phyloP scores from a whole-genome alignment of 1,284 basidiomycete genomes.

The Trametes polyzona region DNA sequence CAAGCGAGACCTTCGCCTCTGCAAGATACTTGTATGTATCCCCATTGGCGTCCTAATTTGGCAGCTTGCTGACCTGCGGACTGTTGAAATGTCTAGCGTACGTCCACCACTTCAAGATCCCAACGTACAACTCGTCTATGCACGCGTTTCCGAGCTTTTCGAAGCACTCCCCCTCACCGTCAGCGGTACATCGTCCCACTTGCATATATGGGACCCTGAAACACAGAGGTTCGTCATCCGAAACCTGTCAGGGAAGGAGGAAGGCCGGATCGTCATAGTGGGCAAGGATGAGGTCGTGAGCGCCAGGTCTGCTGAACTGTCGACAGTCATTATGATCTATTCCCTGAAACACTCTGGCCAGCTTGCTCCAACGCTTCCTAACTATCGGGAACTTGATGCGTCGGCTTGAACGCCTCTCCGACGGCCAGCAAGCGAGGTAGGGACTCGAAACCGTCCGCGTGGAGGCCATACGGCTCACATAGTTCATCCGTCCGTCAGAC shows the following conservation, averaged over 20 bases:
- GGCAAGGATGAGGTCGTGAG: constrained; percentile 59
- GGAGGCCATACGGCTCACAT: not conserved
- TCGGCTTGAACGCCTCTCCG: constrained; percentile 60
- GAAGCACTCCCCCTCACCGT: constrained; percentile 55
- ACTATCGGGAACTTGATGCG: constrained; percentile 65
- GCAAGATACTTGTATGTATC: constrained; percentile 58
- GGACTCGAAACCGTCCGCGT: not conserved
- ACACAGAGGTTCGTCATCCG: constrained; percentile 54
- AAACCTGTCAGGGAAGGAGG: constrained; percentile 32
- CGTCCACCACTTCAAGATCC: constrained; percentile 48
- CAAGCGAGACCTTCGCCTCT: constrained; percentile 50
- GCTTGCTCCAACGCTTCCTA: constrained; percentile 62
- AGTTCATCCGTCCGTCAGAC: constrained; percentile 17
- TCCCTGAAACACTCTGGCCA: constrained; percentile 30
- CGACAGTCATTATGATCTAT: constrained; percentile 9
- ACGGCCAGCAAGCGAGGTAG: constrained; percentile 49
- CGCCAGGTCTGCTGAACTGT: too few relatives aligned
- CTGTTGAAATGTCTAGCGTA: constrained; percentile 30
- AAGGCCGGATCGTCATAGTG: constrained; percentile 48
- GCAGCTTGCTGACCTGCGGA: not conserved
- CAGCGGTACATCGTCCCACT: constrained; percentile 64
- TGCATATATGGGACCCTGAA: constrained; percentile 61
- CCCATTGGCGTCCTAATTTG: too few relatives aligned
- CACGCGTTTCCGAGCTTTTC: constrained; percentile 51
- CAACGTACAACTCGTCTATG: constrained; percentile 42